Conservation (phyloP, 148 eudicot species). For the Rhododendron griersonianum region DNA sequence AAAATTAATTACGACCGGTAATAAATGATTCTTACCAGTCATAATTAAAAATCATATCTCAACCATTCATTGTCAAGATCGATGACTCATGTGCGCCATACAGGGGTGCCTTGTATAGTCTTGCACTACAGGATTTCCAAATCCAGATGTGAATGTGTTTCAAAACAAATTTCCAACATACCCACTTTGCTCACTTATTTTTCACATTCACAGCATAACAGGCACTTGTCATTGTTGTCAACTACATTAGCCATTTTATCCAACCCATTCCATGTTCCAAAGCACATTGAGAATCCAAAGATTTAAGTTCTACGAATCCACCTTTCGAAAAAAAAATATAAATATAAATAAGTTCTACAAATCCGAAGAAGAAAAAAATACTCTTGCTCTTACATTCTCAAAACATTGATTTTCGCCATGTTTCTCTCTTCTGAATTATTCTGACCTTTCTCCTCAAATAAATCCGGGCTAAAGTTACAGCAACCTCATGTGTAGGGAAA, state of each 20-base stretch:
- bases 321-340: too few species aligned
- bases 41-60: too few species aligned
- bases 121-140: background rate
- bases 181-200: background rate
- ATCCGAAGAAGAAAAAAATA: background rate
- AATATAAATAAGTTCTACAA: background rate
- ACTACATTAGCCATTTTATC: background rate
- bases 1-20: too few species aligned
- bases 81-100: too few species aligned
- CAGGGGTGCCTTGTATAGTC: too few species aligned
- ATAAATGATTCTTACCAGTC: too few species aligned
- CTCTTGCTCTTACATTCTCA: background rate
- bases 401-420: background rate
- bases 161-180: background rate
- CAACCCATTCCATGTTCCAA: background rate
- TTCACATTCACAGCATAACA: background rate
- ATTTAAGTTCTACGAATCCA: background rate
- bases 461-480: background rate
- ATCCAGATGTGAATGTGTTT: background rate
- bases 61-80: too few species aligned
- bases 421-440: background rate
- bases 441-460: background rate
- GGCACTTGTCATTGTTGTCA: background rate
- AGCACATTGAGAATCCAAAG: conserved; percentile 5
- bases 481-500: background rate